Evolutionary conservation across 768 basidiomycete species (phyloP).

Genomic region (Lactarius pseudohatsudake): DNA sequence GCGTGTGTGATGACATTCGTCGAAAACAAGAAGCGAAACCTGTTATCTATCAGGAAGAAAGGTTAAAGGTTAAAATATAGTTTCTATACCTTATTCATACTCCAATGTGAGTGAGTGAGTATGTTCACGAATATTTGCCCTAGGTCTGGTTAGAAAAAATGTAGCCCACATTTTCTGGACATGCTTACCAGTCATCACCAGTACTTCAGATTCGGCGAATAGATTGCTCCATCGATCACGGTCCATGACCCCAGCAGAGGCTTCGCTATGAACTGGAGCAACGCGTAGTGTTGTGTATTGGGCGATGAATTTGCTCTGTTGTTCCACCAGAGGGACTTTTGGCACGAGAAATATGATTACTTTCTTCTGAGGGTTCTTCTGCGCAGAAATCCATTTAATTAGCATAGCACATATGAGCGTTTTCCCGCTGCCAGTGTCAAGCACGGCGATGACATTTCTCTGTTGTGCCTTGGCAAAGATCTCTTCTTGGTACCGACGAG

Average conservation of each 20-base stretch:
- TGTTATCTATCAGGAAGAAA: slow-evolving; percentile 30
- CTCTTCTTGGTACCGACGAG: slow-evolving; percentile 56
- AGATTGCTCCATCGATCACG: slow-evolving; percentile 61
- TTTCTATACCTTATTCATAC: slow-evolving; percentile 52
- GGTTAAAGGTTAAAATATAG: background rate
- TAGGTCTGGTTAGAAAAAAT: slow-evolving; percentile 33
- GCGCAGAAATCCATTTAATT: slow-evolving; percentile 70
- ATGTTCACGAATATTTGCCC: slow-evolving; percentile 83
- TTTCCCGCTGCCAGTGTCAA: slow-evolving; percentile 63
- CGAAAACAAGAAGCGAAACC: slow-evolving; percentile 58
- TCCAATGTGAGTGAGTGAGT: slow-evolving; percentile 80
- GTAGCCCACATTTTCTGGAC: background rate
- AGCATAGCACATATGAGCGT: slow-evolving; percentile 61
- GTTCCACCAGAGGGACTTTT: slow-evolving; percentile 80
- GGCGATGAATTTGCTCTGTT: slow-evolving; percentile 69
- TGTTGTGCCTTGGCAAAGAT: slow-evolving; percentile 53
- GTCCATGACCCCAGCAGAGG: slow-evolving; percentile 71
- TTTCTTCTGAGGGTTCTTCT: slow-evolving; percentile 51
- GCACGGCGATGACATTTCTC: slow-evolving; percentile 55
- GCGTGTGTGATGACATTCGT: slow-evolving; percentile 57
- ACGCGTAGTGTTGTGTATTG: slow-evolving; percentile 67
- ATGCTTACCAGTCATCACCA: slow-evolving; percentile 78
- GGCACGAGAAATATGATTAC: slow-evolving; percentile 81
- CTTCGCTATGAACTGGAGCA: slow-evolving; percentile 64
- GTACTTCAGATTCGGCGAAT: slow-evolving; percentile 65